Conservation (phyloP, 2,329 filamentous ascomycete genomes). For the Curvularia spicifera region DNA sequence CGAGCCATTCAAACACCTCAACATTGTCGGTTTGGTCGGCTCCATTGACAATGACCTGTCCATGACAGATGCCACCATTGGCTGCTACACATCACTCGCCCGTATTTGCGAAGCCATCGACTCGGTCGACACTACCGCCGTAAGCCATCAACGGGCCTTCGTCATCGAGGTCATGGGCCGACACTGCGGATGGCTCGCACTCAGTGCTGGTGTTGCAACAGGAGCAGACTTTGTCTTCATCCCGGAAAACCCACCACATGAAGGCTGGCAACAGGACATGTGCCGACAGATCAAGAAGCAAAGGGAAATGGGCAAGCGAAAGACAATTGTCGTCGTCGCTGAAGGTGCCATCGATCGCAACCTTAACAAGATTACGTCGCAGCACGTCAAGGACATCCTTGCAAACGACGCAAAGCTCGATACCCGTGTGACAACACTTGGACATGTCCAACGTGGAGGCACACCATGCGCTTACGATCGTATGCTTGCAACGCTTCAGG, state of each 20-base stretch:
- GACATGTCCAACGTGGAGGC: slow-evolving; percentile 96
- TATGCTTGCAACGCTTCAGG: slow-evolving; percentile 90
- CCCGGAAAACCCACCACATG: slow-evolving; percentile 86
- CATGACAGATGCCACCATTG: slow-evolving; percentile 95
- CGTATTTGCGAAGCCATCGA: slow-evolving; percentile 96
- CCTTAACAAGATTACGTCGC: slow-evolving; percentile 81
- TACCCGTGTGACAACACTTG: slow-evolving; percentile 91
- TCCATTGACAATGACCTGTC: slow-evolving; percentile 99
- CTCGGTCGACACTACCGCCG: slow-evolving; percentile 93
- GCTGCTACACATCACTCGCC: slow-evolving; percentile 90
- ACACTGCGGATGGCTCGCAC: slow-evolving; percentile 95
- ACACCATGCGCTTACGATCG: slow-evolving; percentile 92
- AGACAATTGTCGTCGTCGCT: slow-evolving; percentile 97
- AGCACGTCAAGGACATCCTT: slow-evolving; percentile 87
- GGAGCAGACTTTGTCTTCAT: slow-evolving; percentile 98
- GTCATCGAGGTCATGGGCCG: slow-evolving; percentile 96
- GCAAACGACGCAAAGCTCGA: slow-evolving; percentile 81
- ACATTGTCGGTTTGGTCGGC: slow-evolving; percentile 94
- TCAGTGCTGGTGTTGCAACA: slow-evolving; percentile 94
- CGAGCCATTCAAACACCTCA: slow-evolving; percentile 81
- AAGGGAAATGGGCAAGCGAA: slow-evolving; percentile 86
- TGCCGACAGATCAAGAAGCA: slow-evolving; percentile 64
- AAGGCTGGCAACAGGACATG: slow-evolving; percentile 74
- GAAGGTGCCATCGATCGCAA: slow-evolving; percentile 78
- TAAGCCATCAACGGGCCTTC: slow-evolving; percentile 93